Percentiles rank a stretch among this genome's conserved stretches.
These are phyloP conservation scores for Sporothrix euskadiensis DNA, from an alignment of 2,329 filamentous ascomycete genomes.

Conservation along the genomic window DNA sequence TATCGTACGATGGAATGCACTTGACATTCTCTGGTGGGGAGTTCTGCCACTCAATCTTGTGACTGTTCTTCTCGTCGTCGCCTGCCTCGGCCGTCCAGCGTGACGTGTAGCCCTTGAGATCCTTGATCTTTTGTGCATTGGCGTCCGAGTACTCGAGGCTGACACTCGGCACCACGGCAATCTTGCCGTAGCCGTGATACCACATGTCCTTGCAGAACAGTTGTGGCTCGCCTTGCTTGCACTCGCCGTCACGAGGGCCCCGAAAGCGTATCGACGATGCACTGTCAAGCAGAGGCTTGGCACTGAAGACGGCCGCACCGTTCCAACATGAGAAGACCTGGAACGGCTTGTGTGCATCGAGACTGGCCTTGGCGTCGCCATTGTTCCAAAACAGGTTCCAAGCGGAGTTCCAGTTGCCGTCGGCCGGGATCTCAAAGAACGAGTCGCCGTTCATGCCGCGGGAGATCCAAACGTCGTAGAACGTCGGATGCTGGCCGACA, in stretches of 20 bases:
- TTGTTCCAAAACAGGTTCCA: slow-evolving; percentile 58
- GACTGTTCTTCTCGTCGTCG: slow-evolving; percentile 32
- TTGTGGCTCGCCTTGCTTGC: slow-evolving; percentile 55
- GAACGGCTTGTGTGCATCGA: slow-evolving; percentile 47
- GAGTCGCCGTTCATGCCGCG: slow-evolving; percentile 54
- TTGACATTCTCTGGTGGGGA: slow-evolving; percentile 50
- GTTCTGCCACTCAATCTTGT: slow-evolving; percentile 46
- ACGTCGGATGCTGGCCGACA: slow-evolving; percentile 46
- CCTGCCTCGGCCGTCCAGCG: slow-evolving; percentile 39
- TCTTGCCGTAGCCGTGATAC: slow-evolving; percentile 50
- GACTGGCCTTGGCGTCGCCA: slow-evolving; percentile 39
- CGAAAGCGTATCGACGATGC: slow-evolving; percentile 48
- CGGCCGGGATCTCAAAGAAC: slow-evolving; percentile 55
- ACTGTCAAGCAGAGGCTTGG: slow-evolving; percentile 47
- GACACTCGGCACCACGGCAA: slow-evolving; percentile 57
- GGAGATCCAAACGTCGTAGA: slow-evolving; percentile 60
- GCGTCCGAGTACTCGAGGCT: slow-evolving; percentile 57
- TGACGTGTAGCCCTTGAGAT: slow-evolving; percentile 51
- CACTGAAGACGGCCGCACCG: slow-evolving; percentile 52
- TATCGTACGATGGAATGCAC: slow-evolving; percentile 48
- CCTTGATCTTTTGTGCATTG: slow-evolving; percentile 49
- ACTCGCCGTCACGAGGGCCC: slow-evolving; percentile 46
- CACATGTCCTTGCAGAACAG: slow-evolving; percentile 61
- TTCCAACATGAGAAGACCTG: slow-evolving; percentile 63
- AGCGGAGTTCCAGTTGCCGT: slow-evolving; percentile 51